Evolutionary conservation across 352 stramenopile species (phyloP), one percentile per base, ranked within the genome.

Genomic region (Hyaloperonospora brassicae): DNA sequence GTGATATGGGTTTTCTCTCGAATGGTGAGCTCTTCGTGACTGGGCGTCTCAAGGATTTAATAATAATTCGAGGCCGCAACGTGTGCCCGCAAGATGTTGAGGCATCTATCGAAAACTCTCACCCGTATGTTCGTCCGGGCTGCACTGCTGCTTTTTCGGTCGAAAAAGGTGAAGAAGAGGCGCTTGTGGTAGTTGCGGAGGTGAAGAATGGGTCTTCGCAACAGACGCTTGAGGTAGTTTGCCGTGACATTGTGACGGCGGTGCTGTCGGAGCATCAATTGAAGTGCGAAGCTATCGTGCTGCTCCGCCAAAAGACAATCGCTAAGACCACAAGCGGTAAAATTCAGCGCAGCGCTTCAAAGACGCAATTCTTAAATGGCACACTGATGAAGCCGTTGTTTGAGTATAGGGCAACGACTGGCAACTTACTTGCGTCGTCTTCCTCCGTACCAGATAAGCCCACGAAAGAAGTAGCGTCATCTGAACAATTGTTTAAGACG

Each of bases 321-420:
- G 73, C 79, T 0, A 92, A 93, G 69, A 93, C 84, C 0, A 93
- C 80, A 14, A 93, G 82, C 45, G 82, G 84, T 42, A 95, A 92
- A 62, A 90, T 93, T 31, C 79, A 88, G 50, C 84, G 84, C 17
- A 82, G 79, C 46, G 72, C 71, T 8, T 66, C 76, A 9, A 90
- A 87, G 58, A 30, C 67, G 5, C 71, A 83, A 57, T 89, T 77
- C 53, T 44, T 83, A 22, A 54, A 65, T 12, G 67, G 60, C 27
- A 70, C 61, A 25, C 61, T 86, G 13, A 46, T 23, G 0, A 87
- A 84, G 61, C 64, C 75, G 42, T 42, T 87, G 34, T 84, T 67
- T 38, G 66, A 74, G 42, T 79, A 77, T 50, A 73, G 61, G 57
- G 62, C 70, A 0, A 82, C 73, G 61, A 67, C 67, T 38, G 50